Evolutionary conservation across 2,329 filamentous ascomycete genomes (phyloP), one percentile per base, ranked within the genome.

Genomic region (Talaromyces rugulosus): DNA sequence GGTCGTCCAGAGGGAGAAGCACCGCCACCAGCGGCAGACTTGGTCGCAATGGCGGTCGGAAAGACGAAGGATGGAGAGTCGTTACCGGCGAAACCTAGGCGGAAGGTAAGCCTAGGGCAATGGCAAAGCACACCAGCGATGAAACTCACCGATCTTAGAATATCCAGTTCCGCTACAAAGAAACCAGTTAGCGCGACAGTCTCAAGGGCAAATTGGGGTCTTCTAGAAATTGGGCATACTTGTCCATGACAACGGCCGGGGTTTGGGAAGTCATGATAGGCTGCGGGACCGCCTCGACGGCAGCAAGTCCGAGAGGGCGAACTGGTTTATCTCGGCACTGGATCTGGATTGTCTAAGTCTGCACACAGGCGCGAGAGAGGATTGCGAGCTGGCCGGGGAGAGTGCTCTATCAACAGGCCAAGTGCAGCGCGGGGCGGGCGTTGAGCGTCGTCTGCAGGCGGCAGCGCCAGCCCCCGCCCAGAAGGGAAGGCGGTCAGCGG

Each of bases 241-340:
- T 99, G 95, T 99, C 95, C 94, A 99, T 99, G 92, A 99, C 95
- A 97, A 99, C 95, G 91, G 95, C 95, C 73, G 95, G 95, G 77
- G 95, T 98, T 87, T 98, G 94, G 82, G 90, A 90, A 76, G 95
- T 94, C 95, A 99, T 99, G 66, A 72, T 76, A 72, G 64, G 42
- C 44, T 58, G 56, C 12, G 56, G 44, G 58, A 40, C 56, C 50
- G 55, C 44, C 54, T 50, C 30, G 6, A 23, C 59, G 54, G 44
- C 57, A 58, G 47, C 51, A 59, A 55, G 16, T 58, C 61, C 16
- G 50, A 3, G 27, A 30, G 7, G 30, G 14, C 18, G 50, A 23
- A 4, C 1, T 40, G 4, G 27, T 53, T 33, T 53, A 51, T 23
- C 28, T 51, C 44, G 18, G 27, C 9, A 5, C 18, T 28, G 44